Base-by-base conservation (phyloP, 1,284 basidiomycete genomes). In the Leccinum brunneo-olivaceum region DNA sequence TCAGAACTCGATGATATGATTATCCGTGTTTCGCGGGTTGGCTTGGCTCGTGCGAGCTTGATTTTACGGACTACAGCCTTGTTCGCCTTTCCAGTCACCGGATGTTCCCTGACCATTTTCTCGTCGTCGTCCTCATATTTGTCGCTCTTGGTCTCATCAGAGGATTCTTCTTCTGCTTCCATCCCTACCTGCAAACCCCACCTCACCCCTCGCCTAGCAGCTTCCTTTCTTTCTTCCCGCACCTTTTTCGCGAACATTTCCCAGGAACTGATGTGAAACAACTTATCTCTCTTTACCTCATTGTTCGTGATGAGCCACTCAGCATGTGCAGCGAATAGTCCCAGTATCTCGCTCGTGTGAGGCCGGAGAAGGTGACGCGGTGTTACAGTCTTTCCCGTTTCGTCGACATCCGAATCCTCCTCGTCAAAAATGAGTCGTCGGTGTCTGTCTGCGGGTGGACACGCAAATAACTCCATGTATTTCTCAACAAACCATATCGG, bases 281-380 rank as follows among this genome's bases (percentile, higher is more conserved):
- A 45, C 30, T 58, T 60, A 2, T 48, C 50, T 10, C 53, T 50
- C 14, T 39, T 50, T 23, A 61, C 57, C 16, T 62, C 56, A 41
- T 69, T 69, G 30, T 77, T 64, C 2, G 69, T 65, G 30, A 77
- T 54, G 6, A 80, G 49, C 77, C 77, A 80, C 28, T 70, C 68
- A 0, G 68, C 69, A 8, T 79, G 74, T 18, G 64, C 60, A 14
- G 74, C 75, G 44, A 77, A 70, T 6, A 67, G 49, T 5, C 68
- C 64, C 16, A 62, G 53, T 15, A 78, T 56, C 50, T 76, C 71
- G 18, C 71, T 65, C 30, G 47, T 61, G 30, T 73, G 63, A 28
- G 78, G 57, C 47, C 62, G 69, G 28, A 72, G 67, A 10, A 69
- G 61, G 29, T 66, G 55, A 24, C 69, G 62, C 16, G 57, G 60